A percentile compares a stretch with the other conserved stretches of the same genome.
These are phyloP conservation scores for Neurospora pannonica DNA, from an alignment of 495 filamentous ascomycete genomes.

Conservation along the genomic window DNA sequence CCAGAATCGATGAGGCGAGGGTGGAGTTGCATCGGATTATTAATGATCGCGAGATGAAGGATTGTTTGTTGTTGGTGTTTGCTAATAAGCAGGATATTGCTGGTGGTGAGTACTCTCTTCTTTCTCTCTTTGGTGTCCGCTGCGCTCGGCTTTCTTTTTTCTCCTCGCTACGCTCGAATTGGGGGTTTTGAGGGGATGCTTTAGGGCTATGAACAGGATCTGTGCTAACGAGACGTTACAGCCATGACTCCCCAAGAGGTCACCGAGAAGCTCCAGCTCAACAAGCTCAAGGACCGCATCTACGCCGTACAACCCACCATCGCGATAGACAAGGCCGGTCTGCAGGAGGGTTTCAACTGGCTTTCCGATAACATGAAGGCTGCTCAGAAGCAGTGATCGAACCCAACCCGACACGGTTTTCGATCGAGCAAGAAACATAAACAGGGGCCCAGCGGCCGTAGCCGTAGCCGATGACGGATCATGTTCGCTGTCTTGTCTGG, in stretches of 20 bases:
- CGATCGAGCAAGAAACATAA: background rate
- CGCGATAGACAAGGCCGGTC: conserved; percentile 85
- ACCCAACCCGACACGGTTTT: background rate
- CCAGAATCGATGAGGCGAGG: conserved; percentile 79
- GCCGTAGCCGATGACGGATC: too few species aligned
- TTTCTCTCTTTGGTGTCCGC: background rate
- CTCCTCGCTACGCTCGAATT: background rate
- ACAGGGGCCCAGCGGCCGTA: background rate
- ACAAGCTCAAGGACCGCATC: conserved; percentile 78
- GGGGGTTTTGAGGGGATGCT: conserved; percentile 2
- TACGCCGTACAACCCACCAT: conserved; percentile 97
- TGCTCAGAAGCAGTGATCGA: background rate
- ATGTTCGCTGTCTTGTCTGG: too few species aligned
- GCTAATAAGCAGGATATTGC: conserved; percentile 95
- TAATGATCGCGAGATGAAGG: conserved; percentile 96
- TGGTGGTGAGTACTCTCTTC: conserved; percentile 52
- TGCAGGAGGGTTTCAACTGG: conserved; percentile 90
- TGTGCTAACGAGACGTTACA: conserved; percentile 21
- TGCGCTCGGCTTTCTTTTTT: background rate
- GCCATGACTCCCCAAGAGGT: conserved; percentile 83
- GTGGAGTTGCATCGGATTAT: conserved; percentile 92
- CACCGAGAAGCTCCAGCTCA: conserved; percentile 73
- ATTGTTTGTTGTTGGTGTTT: conserved; percentile 86
- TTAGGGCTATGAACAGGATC: background rate
- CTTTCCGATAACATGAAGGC: conserved; percentile 86